These are phyloP conservation scores for Xylaria arbuscula DNA, from an alignment of 2,329 filamentous ascomycete species.

Conservation along the genomic window DNA sequence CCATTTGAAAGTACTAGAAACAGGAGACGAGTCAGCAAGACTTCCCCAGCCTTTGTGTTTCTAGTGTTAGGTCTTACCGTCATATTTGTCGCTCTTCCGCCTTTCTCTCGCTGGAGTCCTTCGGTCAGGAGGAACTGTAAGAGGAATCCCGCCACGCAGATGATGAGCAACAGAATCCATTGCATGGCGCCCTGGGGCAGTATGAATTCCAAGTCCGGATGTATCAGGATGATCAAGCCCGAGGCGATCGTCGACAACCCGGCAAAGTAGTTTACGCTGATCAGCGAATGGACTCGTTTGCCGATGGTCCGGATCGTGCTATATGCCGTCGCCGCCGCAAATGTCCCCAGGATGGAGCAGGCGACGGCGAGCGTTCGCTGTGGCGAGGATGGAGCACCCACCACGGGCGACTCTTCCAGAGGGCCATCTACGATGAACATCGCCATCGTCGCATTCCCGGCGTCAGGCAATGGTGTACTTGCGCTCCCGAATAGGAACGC, in stretches of 20 bases:
- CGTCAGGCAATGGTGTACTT: slow-evolving; percentile 20
- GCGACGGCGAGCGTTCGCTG: slow-evolving; percentile 74
- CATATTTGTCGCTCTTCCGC: slow-evolving; percentile 52
- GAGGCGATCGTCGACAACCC: slow-evolving; percentile 74
- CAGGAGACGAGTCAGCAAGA: slow-evolving; percentile 14
- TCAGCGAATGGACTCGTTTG: slow-evolving; percentile 77
- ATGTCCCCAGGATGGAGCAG: slow-evolving; percentile 74
- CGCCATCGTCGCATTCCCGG: slow-evolving; percentile 10
- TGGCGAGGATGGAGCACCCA: slow-evolving; percentile 59
- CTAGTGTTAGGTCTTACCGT: slow-evolving; percentile 43
- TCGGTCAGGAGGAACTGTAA: slow-evolving; percentile 82
- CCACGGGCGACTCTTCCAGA: slow-evolving; percentile 37
- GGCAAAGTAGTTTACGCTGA: slow-evolving; percentile 83
- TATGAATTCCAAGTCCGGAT: slow-evolving; percentile 56
- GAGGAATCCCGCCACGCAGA: slow-evolving; percentile 79
- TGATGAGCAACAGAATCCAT: slow-evolving; percentile 68
- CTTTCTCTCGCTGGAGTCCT: slow-evolving; percentile 75
- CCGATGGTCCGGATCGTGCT: slow-evolving; percentile 81
- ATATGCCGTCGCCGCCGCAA: slow-evolving; percentile 76
- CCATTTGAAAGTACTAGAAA: slow-evolving; percentile 50
- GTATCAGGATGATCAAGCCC: slow-evolving; percentile 64
- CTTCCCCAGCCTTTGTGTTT: not conserved
- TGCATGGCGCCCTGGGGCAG: slow-evolving; percentile 53
- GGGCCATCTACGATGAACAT: slow-evolving; percentile 32
- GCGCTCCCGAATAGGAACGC: slow-evolving; percentile 63